phyloP scores from a whole-genome alignment of 371 early-diverging fungal genomes.

The Mortierella sp. region DNA sequence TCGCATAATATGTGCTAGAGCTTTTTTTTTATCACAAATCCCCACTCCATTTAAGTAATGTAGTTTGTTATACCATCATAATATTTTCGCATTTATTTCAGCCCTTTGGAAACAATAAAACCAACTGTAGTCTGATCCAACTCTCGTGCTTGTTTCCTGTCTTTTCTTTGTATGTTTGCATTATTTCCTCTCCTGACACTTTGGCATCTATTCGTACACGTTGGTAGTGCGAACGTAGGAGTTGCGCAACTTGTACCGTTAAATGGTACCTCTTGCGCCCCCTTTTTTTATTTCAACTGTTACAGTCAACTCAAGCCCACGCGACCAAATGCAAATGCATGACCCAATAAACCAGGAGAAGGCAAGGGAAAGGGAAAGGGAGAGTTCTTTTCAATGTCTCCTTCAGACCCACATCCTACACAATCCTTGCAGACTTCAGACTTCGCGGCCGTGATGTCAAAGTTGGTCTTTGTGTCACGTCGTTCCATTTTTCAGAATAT shows the following conservation, averaged over 20 bases:
- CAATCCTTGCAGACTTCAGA: conserved; percentile 27
- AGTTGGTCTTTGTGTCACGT: conserved; percentile 13
- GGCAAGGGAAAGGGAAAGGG: no score
- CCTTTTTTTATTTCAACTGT: no score
- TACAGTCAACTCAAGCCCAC: no score
- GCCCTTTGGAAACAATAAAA: neutral
- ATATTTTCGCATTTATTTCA: neutral
- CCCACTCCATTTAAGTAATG: neutral
- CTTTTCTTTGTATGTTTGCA: neutral
- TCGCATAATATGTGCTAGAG: conserved; percentile 1
- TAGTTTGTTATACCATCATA: conserved; percentile 7
- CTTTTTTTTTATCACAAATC: neutral
- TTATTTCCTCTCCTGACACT: neutral
- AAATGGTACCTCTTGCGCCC: no score
- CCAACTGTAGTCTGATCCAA: neutral
- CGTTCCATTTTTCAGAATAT: conserved; percentile 7
- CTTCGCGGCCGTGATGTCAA: conserved; percentile 15
- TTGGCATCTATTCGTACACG: neutral
- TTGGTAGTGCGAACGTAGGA: no score
- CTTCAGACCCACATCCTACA: conserved; percentile 10
- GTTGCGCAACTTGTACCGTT: no score
- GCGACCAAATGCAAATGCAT: no score
- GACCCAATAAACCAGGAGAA: no score
- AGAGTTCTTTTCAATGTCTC: conserved; percentile 6
- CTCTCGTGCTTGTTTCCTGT: neutral